phyloP scores from a whole-genome alignment of 2,329 filamentous ascomycete genomes.

The Cyclaneusma minus region DNA sequence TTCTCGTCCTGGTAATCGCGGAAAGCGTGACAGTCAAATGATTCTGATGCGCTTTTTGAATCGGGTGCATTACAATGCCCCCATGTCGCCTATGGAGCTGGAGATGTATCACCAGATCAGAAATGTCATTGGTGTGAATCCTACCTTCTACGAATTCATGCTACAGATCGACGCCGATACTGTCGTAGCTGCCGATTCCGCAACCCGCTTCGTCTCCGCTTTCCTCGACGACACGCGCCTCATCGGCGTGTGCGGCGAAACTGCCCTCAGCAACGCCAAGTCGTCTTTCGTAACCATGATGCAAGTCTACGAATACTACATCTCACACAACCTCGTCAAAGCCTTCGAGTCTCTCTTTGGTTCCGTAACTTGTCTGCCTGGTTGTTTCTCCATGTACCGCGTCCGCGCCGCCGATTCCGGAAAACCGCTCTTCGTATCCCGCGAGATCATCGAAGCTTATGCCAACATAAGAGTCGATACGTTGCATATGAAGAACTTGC shows the following conservation, averaged over 20 bases:
- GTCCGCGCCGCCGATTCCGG: conserved; percentile 87
- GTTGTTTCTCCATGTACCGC: conserved; percentile 99
- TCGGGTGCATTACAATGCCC: conserved; percentile 90
- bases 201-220: conserved; percentile 78
- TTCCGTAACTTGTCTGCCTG: conserved; percentile 90
- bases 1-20: conserved; percentile 73
- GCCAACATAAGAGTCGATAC: conserved; percentile 92
- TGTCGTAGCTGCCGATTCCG: conserved; percentile 76
- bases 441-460: conserved; percentile 78
- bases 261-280: conserved; percentile 82
- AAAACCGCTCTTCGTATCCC: conserved; percentile 91
- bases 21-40: conserved; percentile 99
- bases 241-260: conserved; percentile 93
- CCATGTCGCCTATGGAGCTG: conserved; percentile 92
- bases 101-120: conserved; percentile 98
- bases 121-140: conserved; percentile 97
- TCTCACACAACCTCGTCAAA: conserved; percentile 92
- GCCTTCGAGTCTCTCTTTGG: conserved; percentile 96
- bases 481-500: conserved; percentile 94
- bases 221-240: conserved; percentile 85
- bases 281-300: conserved; percentile 95
- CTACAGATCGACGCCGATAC: conserved; percentile 97
- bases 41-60: conserved; percentile 98
- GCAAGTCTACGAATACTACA: conserved; percentile 99
- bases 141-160: conserved; percentile 94